Percentiles rank a stretch among this genome's conserved stretches.
Conservation (phyloP, 768 basidiomycete species). For the Lenzites betulinus region DNA sequence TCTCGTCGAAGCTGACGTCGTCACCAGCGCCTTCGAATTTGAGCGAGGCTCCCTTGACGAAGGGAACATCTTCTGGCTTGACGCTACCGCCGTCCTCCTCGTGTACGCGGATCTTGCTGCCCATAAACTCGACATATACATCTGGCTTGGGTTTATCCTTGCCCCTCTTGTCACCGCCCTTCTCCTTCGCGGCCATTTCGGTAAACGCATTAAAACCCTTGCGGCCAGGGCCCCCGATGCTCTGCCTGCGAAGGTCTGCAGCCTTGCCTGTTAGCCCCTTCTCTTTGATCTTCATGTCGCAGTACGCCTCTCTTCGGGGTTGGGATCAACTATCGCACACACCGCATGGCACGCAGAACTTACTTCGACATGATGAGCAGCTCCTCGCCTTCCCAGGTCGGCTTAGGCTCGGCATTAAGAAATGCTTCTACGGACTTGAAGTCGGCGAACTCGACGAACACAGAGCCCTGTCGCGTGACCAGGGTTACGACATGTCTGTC, state of each 20-base stretch:
- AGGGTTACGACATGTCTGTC: neutral
- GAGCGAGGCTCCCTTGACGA: slow-evolving; percentile 47
- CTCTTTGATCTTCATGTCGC: slow-evolving; percentile 95
- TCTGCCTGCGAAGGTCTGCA: slow-evolving; percentile 59
- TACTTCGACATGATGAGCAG: slow-evolving; percentile 89
- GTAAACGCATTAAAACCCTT: slow-evolving; percentile 81
- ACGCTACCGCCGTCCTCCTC: slow-evolving; percentile 52
- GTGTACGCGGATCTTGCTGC: slow-evolving; percentile 64
- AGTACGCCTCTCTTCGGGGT: slow-evolving; percentile 70
- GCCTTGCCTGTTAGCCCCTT: slow-evolving; percentile 83
- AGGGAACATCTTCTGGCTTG: slow-evolving; percentile 45
- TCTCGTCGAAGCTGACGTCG: slow-evolving; percentile 63
- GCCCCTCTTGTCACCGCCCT: slow-evolving; percentile 28
- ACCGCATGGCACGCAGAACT: slow-evolving; percentile 25
- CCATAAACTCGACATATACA: slow-evolving; percentile 75
- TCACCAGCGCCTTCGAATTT: slow-evolving; percentile 54
- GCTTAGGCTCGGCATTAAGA: slow-evolving; percentile 79
- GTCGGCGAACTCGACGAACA: slow-evolving; percentile 89
- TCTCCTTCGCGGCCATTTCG: slow-evolving; percentile 48
- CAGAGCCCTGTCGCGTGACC: slow-evolving; percentile 64
- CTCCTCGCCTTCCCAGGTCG: slow-evolving; percentile 74
- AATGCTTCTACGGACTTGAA: slow-evolving; percentile 70
- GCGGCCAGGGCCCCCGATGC: slow-evolving; percentile 45
- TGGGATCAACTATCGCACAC: neutral
- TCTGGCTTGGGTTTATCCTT: slow-evolving; percentile 48